Conservation (phyloP, 2,329 filamentous ascomycete species). For the Paracamarosporium sp. region DNA sequence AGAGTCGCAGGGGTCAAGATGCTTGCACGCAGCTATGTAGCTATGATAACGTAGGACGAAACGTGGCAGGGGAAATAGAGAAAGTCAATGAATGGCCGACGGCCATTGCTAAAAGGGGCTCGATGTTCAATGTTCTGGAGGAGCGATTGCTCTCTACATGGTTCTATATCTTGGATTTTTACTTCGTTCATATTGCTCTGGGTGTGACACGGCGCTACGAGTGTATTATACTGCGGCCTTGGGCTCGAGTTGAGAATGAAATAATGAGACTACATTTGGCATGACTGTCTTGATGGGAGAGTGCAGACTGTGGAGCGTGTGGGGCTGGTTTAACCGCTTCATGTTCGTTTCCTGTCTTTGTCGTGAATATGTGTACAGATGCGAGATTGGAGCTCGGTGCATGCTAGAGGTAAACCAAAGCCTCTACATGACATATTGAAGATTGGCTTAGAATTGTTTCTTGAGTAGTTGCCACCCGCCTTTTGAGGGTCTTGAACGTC, state of each 20-base stretch:
- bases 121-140: slow-evolving; percentile 19
- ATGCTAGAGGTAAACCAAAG: too few relatives aligned
- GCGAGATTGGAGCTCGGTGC: neutral
- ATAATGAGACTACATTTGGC: slow-evolving; percentile 16
- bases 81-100: slow-evolving; percentile 1
- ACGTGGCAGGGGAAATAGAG: slow-evolving; percentile 1
- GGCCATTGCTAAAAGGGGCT: slow-evolving; percentile 20
- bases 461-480: too few relatives aligned
- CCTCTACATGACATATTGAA: too few relatives aligned
- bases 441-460: too few relatives aligned
- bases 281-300: neutral
- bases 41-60: neutral
- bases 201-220: slow-evolving; percentile 32
- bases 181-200: slow-evolving; percentile 31
- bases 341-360: neutral
- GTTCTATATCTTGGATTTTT: slow-evolving; percentile 29
- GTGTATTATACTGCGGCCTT: slow-evolving; percentile 36
- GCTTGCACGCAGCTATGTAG: neutral
- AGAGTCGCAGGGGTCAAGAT: neutral
- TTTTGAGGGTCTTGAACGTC: too few relatives aligned
- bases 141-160: slow-evolving; percentile 9
- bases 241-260: slow-evolving; percentile 25
- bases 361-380: neutral
- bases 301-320: neutral
- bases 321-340: neutral